phyloP scores from a whole-genome alignment of 1,284 basidiomycete genomes.

The Tylopilus sp. region DNA sequence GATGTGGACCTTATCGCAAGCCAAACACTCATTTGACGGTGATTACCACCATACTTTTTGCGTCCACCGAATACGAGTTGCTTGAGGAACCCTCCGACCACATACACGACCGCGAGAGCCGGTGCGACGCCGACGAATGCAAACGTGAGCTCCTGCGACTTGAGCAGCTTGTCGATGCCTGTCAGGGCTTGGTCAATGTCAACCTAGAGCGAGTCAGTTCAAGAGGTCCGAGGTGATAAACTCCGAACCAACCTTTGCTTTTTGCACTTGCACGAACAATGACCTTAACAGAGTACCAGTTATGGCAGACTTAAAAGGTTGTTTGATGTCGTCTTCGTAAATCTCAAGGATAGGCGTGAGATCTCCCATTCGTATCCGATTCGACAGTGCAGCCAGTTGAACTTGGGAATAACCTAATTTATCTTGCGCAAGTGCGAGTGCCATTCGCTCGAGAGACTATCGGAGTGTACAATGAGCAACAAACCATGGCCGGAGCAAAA shows the following conservation, averaged over 20 bases:
- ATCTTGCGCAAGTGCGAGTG: conserved; percentile 79
- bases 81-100: conserved; percentile 51
- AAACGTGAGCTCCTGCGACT: conserved; percentile 94
- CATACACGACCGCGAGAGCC: conserved; percentile 78
- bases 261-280: conserved; percentile 92
- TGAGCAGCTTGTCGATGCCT: conserved; percentile 89
- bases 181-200: conserved; percentile 87
- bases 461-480: conserved; percentile 7
- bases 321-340: conserved; percentile 91
- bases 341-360: conserved; percentile 84
- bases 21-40: conserved; percentile 51
- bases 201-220: conserved; percentile 47
- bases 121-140: conserved; percentile 97
- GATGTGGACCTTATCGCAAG: conserved; percentile 54
- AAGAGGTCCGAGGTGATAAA: neutral
- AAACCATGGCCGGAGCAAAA: neutral
- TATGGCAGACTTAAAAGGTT: conserved; percentile 78
- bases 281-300: conserved; percentile 82
- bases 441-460: conserved; percentile 92
- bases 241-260: conserved; percentile 75
- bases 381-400: conserved; percentile 63
- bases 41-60: conserved; percentile 52
- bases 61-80: conserved; percentile 29
- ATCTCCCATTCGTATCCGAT: conserved; percentile 76
- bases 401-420: conserved; percentile 61